Percentiles rank a stretch among this genome's conserved stretches.
Conservation (phyloP, 2,329 filamentous ascomycete genomes). For the Paramyrothecium roridum region DNA sequence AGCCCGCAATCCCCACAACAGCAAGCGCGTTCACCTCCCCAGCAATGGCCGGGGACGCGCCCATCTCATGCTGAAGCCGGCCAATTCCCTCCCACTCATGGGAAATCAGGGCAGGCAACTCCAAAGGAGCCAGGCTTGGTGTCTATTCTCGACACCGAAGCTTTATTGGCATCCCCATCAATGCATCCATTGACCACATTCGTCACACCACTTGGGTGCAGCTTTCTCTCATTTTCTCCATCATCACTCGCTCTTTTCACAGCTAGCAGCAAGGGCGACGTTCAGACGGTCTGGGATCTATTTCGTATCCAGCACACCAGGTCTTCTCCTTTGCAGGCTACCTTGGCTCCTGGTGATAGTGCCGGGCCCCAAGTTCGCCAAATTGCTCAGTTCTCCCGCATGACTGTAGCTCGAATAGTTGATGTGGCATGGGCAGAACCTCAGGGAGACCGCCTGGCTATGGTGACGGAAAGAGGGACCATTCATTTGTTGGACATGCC, state of each 20-base stretch:
- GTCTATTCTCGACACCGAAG: slow-evolving; percentile 69
- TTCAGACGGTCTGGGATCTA: slow-evolving; percentile 79
- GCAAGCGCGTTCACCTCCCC: slow-evolving; percentile 41
- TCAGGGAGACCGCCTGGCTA: slow-evolving; percentile 76
- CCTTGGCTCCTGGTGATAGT: slow-evolving; percentile 37
- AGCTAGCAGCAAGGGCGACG: slow-evolving; percentile 78
- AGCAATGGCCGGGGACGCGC: slow-evolving; percentile 44
- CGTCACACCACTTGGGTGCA: slow-evolving; percentile 69
- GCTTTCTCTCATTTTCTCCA: slow-evolving; percentile 76
- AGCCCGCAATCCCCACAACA: slow-evolving; percentile 38
- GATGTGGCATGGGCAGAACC: slow-evolving; percentile 86
- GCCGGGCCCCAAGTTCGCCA: slow-evolving; percentile 68
- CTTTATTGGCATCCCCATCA: slow-evolving; percentile 47
- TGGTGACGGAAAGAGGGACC: slow-evolving; percentile 93
- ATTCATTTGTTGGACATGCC: slow-evolving; percentile 90
- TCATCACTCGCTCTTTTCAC: slow-evolving; percentile 72
- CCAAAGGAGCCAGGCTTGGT: slow-evolving; percentile 69
- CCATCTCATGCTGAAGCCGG: slow-evolving; percentile 42
- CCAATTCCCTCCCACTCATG: slow-evolving; percentile 76
- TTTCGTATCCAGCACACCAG: slow-evolving; percentile 63
- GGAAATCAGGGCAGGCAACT: slow-evolving; percentile 52
- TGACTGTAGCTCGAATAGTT: slow-evolving; percentile 87
- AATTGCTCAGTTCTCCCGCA: slow-evolving; percentile 81
- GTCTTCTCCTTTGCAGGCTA: slow-evolving; percentile 55
- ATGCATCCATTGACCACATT: slow-evolving; percentile 70